Evolutionary conservation across 345 rosid genomes (phyloP).

Genomic region (Nasturtium officinale): DNA sequence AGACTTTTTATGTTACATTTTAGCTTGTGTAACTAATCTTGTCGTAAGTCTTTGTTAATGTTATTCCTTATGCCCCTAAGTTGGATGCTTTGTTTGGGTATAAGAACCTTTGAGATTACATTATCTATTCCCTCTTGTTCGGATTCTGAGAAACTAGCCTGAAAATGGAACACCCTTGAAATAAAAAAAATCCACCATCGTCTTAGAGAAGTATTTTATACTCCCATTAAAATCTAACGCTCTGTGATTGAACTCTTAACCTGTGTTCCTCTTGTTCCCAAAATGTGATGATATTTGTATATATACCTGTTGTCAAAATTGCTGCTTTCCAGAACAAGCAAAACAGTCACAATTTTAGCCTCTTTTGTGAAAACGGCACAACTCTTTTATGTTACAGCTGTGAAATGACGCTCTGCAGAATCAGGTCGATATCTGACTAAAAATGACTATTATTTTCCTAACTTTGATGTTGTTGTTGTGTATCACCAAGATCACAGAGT

Average conservation of each 20-base stretch:
- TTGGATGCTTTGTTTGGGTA: constrained; percentile 35
- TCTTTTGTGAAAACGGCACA: too few species aligned
- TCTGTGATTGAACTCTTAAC: background rate
- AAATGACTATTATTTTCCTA: too few species aligned
- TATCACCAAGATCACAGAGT: too few species aligned
- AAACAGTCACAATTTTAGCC: too few species aligned
- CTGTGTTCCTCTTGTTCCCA: background rate
- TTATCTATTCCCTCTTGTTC: background rate
- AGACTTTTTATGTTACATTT: constrained; percentile 8
- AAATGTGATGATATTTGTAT: too few species aligned
- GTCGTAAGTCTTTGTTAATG: background rate
- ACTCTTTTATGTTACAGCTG: background rate
- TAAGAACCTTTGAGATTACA: background rate
- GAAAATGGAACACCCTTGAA: background rate
- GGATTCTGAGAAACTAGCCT: background rate
- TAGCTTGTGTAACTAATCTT: constrained; percentile 23
- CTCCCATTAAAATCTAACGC: background rate
- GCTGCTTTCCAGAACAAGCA: background rate
- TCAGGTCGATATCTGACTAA: too few species aligned
- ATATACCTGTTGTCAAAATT: background rate
- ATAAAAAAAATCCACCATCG: background rate
- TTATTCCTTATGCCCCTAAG: constrained; percentile 17
- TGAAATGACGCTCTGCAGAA: background rate
- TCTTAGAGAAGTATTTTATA: background rate
- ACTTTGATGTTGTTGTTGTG: too few species aligned